phyloP scores from a whole-genome alignment of 768 basidiomycete species.

The Auriculariales sp. region DNA sequence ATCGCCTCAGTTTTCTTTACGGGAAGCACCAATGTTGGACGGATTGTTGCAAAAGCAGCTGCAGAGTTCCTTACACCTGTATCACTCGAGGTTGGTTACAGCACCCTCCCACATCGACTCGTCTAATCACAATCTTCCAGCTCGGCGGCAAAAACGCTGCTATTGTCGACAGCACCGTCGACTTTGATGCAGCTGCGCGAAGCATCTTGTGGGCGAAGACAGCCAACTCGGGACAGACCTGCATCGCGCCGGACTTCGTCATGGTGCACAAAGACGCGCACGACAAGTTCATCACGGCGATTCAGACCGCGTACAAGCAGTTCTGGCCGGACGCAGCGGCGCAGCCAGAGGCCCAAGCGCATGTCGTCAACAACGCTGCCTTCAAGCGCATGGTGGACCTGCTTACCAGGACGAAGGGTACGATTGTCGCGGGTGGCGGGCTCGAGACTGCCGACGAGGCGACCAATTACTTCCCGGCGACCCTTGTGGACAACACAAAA shows the following conservation, averaged over 20 bases:
- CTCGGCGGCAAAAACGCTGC: constrained; percentile 51
- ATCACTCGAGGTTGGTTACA: constrained; percentile 31
- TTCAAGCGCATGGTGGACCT: constrained; percentile 43
- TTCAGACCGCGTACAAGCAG: constrained; percentile 31
- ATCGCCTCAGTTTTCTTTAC: constrained; percentile 22
- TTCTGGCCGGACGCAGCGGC: constrained; percentile 40
- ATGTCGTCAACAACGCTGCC: constrained; percentile 39
- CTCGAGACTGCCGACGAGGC: constrained; percentile 38
- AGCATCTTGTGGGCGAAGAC: constrained; percentile 73
- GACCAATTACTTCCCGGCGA: constrained; percentile 55
- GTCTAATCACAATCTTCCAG: not conserved
- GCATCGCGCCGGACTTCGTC: constrained; percentile 46
- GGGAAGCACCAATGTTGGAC: constrained; percentile 40
- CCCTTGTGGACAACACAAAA: constrained; percentile 49
- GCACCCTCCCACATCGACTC: not conserved
- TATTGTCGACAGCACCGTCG: constrained; percentile 52
- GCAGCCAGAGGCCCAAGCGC: constrained; percentile 29
- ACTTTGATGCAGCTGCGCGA: constrained; percentile 48
- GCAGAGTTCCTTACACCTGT: constrained; percentile 64
- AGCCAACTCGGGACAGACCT: constrained; percentile 64
- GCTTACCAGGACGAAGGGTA: constrained; percentile 51
- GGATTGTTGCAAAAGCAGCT: constrained; percentile 56
- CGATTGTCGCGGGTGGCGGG: constrained; percentile 48
- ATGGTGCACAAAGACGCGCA: constrained; percentile 29
- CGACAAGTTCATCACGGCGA: constrained; percentile 23